Evolutionary conservation across 2,329 filamentous ascomycete species (phyloP).

Genomic region (Colletotrichum sp.): DNA sequence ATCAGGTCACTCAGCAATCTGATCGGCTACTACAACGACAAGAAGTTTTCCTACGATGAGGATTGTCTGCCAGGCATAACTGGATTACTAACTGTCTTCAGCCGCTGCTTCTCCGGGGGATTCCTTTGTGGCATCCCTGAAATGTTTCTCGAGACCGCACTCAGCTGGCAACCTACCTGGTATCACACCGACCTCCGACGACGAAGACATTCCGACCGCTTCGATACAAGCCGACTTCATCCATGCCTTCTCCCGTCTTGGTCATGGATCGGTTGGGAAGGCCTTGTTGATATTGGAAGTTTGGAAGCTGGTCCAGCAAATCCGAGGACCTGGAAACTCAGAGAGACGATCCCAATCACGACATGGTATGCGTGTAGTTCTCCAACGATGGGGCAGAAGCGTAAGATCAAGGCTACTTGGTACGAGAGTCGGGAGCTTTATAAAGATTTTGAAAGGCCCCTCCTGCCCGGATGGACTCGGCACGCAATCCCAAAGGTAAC

Average conservation of each 20-base stretch:
- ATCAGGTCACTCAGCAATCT: neutral
- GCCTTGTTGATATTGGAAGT: neutral
- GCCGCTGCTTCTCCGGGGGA: neutral
- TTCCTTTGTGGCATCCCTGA: neutral
- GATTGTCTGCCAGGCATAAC: conserved; percentile 21
- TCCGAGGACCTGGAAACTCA: too few species aligned
- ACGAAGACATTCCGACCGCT: neutral
- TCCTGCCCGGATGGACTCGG: neutral
- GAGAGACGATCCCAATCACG: neutral
- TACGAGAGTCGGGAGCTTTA: neutral
- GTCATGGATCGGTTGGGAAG: neutral
- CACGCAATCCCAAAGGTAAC: neutral
- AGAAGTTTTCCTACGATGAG: conserved; percentile 31
- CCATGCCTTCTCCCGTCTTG: neutral
- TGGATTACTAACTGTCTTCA: neutral
- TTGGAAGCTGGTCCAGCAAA: neutral
- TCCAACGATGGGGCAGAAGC: neutral
- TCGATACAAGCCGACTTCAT: neutral
- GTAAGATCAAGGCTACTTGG: neutral
- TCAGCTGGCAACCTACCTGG: neutral
- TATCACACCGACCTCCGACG: neutral
- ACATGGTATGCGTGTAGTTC: neutral
- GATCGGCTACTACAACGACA: conserved; percentile 29
- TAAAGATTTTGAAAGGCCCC: neutral
- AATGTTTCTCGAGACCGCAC: neutral